Conservation (phyloP, 164 flowering plant species). For the Stephania japonica region DNA sequence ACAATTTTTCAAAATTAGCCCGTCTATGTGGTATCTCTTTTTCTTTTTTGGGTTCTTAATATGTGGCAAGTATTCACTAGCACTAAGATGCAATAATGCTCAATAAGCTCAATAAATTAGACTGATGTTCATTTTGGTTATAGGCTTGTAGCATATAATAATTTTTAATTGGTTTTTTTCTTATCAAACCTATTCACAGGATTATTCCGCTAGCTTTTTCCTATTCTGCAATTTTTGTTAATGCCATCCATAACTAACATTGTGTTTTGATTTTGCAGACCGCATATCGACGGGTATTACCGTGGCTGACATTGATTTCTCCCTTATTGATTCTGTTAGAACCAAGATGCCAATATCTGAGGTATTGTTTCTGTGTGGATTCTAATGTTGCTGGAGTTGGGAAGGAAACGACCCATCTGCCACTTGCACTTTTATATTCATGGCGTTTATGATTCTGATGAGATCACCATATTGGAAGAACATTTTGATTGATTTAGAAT, state of each 20-base stretch:
- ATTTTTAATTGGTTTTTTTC: background rate
- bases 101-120: background rate
- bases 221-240: background rate
- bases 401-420: background rate
- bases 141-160: background rate
- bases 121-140: background rate
- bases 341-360: slow-evolving; percentile 68
- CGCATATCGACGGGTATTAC: slow-evolving; percentile 66
- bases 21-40: too few species aligned
- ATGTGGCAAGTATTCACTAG: too few species aligned
- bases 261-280: slow-evolving; percentile 40
- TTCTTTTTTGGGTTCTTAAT: too few species aligned
- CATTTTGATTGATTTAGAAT: too few species aligned
- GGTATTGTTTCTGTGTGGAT: slow-evolving; percentile 27
- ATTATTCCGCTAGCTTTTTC: background rate
- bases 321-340: slow-evolving; percentile 62
- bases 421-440: background rate
- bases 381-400: background rate
- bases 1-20: too few species aligned
- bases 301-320: slow-evolving; percentile 80
- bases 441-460: background rate
- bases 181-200: background rate
- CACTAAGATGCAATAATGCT: background rate
- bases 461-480: too few species aligned
- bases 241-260: background rate